A percentile compares a stretch with the other conserved stretches of the same genome.
These are phyloP conservation scores for Zalerion maritima DNA, from an alignment of 495 filamentous ascomycete genomes.

Conservation along the genomic window DNA sequence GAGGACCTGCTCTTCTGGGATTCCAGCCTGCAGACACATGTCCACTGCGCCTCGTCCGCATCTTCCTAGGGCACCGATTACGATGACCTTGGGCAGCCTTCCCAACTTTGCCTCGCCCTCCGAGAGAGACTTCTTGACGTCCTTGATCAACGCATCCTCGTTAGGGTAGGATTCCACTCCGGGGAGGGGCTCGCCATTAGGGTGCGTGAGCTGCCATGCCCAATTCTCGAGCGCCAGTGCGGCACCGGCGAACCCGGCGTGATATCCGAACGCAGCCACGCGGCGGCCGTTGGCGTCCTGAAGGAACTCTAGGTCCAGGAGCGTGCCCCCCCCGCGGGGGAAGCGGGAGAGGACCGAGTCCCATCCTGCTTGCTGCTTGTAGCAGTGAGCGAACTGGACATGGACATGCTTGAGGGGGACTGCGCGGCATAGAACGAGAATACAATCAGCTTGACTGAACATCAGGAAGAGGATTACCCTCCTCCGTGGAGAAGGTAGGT, in stretches of 20 bases:
- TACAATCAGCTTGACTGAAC: too few species aligned
- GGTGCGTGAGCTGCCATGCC: constrained; percentile 73
- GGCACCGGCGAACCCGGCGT: constrained; percentile 69
- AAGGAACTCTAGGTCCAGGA: constrained; percentile 90
- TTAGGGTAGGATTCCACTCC: constrained; percentile 62
- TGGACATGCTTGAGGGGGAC: constrained; percentile 76
- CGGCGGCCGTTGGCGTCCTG: constrained; percentile 56
- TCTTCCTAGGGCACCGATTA: constrained; percentile 61
- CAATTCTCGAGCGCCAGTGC: constrained; percentile 74
- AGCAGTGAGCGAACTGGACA: constrained; percentile 75
- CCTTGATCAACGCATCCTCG: constrained; percentile 53
- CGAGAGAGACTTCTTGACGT: constrained; percentile 55
- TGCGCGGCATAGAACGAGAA: too few species aligned
- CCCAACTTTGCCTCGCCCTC: constrained; percentile 35
- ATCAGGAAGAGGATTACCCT: constrained; percentile 6
- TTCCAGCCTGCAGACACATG: constrained; percentile 57
- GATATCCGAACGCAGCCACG: constrained; percentile 63
- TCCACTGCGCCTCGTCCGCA: constrained; percentile 80
- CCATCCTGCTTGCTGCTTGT: constrained; percentile 84
- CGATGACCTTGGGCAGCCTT: constrained; percentile 36
- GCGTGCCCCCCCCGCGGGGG: constrained; percentile 63
- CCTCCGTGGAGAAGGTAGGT: not conserved
- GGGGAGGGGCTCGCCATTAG: constrained; percentile 45
- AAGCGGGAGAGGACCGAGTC: constrained; percentile 68
- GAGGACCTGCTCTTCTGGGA: constrained; percentile 58